A percentile compares a stretch with the other conserved stretches of the same genome.
These are phyloP conservation scores for Lactarius hengduanensis DNA, from an alignment of 768 basidiomycete species.

Conservation along the genomic window DNA sequence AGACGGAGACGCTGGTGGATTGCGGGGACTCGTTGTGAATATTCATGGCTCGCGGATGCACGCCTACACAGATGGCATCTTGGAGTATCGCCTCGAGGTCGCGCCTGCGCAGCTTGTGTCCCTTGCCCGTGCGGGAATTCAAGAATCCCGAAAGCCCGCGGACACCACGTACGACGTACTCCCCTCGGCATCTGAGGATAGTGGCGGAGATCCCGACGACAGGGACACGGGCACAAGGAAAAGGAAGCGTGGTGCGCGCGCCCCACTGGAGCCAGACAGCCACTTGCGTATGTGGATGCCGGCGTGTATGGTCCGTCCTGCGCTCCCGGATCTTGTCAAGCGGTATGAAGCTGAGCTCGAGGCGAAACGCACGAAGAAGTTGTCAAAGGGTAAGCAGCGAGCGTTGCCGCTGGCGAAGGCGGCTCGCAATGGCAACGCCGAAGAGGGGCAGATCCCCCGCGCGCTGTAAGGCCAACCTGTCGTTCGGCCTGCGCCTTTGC, in stretches of 20 bases:
- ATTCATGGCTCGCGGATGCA: conserved; percentile 68
- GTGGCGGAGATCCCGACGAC: conserved; percentile 44
- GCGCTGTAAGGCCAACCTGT: too few relatives aligned
- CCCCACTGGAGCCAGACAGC: conserved; percentile 50
- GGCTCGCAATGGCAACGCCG: too few relatives aligned
- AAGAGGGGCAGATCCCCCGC: too few relatives aligned
- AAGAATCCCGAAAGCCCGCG: conserved; percentile 50
- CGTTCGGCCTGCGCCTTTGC: too few relatives aligned
- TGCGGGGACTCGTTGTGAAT: conserved; percentile 53
- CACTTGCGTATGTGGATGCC: conserved; percentile 32
- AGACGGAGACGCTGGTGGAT: conserved; percentile 38
- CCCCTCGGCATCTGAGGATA: conserved; percentile 46
- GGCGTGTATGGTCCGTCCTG: background rate
- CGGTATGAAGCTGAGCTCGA: conserved; percentile 54
- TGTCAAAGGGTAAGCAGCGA: background rate
- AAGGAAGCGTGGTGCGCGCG: conserved; percentile 39
- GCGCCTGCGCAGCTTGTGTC: conserved; percentile 63
- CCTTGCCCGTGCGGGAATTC: conserved; percentile 63
- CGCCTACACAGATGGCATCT: conserved; percentile 62
- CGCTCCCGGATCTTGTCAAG: conserved; percentile 59
- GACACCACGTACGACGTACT: conserved; percentile 29
- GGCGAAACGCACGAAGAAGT: conserved; percentile 23
- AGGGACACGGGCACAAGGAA: conserved; percentile 46
- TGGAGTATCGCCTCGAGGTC: conserved; percentile 81
- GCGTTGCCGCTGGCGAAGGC: background rate